Conservation (phyloP, 768 basidiomycete species). For the Termitomyces sp. region DNA sequence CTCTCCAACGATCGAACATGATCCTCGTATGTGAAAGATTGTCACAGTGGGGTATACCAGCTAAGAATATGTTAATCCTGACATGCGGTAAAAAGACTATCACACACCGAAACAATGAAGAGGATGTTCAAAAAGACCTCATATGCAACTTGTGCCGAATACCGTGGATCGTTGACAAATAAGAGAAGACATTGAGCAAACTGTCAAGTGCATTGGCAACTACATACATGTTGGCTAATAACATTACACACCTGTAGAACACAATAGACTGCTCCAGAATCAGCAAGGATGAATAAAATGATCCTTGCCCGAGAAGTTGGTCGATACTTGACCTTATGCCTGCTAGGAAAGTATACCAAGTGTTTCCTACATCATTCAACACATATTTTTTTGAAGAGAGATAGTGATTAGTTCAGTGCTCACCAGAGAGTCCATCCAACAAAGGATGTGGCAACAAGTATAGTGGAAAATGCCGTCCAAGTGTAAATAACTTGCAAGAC, state of each 20-base stretch:
- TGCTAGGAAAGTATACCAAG: too few relatives aligned
- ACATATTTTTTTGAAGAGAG: neutral
- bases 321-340: neutral
- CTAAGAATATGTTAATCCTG: neutral
- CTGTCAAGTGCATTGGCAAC: neutral
- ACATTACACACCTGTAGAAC: neutral
- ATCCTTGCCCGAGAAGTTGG: neutral
- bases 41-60: neutral
- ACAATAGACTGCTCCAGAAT: neutral
- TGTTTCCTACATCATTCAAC: neutral
- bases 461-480: neutral
- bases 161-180: neutral
- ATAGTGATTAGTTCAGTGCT: neutral
- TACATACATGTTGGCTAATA: neutral
- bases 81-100: neutral
- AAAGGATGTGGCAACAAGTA: neutral
- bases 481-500: neutral
- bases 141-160: neutral
- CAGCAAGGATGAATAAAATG: neutral
- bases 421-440: neutral
- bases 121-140: neutral
- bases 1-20: neutral
- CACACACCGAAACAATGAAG: neutral
- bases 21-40: neutral
- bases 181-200: neutral